A percentile compares a stretch with the other conserved stretches of the same genome.
Conservation (phyloP, 1,139 yeast species). For the Candida buenavistaensis region DNA sequence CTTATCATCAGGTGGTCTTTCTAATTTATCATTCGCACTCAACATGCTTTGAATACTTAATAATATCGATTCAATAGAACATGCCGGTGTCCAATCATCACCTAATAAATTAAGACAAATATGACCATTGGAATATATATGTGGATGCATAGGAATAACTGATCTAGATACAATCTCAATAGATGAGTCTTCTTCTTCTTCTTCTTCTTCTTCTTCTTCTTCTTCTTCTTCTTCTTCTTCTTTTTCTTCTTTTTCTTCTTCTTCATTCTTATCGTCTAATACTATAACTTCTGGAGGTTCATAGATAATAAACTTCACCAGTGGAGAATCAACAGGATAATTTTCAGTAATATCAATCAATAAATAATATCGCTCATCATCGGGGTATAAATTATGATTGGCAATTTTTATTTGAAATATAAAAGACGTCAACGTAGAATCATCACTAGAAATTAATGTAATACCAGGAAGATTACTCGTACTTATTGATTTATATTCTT, state of each 20-base stretch:
- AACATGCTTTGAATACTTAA: conserved; percentile 69
- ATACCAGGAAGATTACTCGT: conserved; percentile 29
- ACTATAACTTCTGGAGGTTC: conserved; percentile 3
- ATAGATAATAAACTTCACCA: conserved; percentile 49
- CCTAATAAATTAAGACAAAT: conserved; percentile 67
- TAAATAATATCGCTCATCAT: conserved; percentile 32
- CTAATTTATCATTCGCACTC: conserved; percentile 42
- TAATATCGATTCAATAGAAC: conserved; percentile 53
- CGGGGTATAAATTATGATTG: conserved; percentile 29
- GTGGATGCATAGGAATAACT: conserved; percentile 66
- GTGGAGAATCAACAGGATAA: conserved; percentile 69
- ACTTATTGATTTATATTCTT: conserved; percentile 35
- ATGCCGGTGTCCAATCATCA: conserved; percentile 73
- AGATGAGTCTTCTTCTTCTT: conserved; percentile 8
- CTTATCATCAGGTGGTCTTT: conserved; percentile 58
- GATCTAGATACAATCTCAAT: conserved; percentile 18
- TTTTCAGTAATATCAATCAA: conserved; percentile 41
- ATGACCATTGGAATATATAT: conserved; percentile 72
- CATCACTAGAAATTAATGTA: conserved; percentile 23
- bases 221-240: conserved; percentile 14
- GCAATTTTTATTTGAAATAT: conserved; percentile 23
- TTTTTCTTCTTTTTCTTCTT: conserved; percentile 10
- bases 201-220: conserved; percentile 16
- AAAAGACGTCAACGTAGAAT: conserved; percentile 20
- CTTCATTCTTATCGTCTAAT: too few species aligned